Evolutionary conservation across 2,329 filamentous ascomycete species (phyloP), one percentile per base, ranked within the genome.

Genomic region (Neopestalotiopsis sp.): DNA sequence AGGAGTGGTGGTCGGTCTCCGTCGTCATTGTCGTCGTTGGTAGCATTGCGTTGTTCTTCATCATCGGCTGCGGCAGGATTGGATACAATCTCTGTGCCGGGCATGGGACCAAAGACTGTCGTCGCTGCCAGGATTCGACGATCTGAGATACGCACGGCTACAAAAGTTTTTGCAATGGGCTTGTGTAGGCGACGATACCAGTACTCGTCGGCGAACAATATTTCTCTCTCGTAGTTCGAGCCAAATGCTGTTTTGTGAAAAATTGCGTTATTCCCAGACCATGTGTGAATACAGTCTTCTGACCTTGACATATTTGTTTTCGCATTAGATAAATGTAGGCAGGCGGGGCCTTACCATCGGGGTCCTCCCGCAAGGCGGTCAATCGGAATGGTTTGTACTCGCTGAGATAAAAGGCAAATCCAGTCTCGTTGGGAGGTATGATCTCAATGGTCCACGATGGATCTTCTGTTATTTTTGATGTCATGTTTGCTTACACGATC

Each of bases 181-280:
- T 80, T 81, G 66, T 73, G 73, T 65, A 82, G 74, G 66, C 80
- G 79, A 66, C 70, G 69, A 61, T 77, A 76, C 81, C 81, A 82
- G 61, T 75, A 71, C 61, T 78, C 73, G 40, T 82, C 77, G 42
- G 72, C 73, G 67, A 82, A 81, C 10, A 68, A 77, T 32, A 73
- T 59, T 70, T 82, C 81, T 66, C 79, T 74, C 34, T 73, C 76
- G 67, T 81, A 79, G 3, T 75, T 82, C 24, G 82, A 82, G 4
- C 78, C 77, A 69, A 83, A 83, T 24, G 78, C 76, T 77, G 75
- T 24, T 5, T n/a, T 20, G 4, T 7, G n/a, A n/a, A n/a, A 4
- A 14, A 10, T n/a, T 40, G 34, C 40, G 59, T 40, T 34, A 62
- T 40, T 12, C 9, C 17, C n/a, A 5, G 20, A 62, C 34, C 12